These are phyloP conservation scores for Vitis hybrid DNA, from an alignment of 177 flowering plant genomes.

Conservation along the genomic window DNA sequence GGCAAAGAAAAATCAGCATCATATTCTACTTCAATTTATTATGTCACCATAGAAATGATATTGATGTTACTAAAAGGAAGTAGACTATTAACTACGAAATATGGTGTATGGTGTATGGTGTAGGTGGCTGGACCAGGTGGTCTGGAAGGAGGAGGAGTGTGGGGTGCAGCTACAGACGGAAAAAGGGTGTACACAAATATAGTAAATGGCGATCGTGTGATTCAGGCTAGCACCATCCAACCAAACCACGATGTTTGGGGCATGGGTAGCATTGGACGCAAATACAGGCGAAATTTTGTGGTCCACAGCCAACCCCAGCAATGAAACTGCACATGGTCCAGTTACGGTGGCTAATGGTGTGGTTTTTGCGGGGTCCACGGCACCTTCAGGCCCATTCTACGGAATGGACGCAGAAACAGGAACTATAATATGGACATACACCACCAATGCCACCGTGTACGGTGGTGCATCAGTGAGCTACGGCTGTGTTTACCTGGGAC, in stretches of 20 bases:
- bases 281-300: slow-evolving; percentile 18
- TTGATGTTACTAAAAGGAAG: too few species aligned
- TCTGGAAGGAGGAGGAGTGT: slow-evolving; percentile 20
- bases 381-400: slow-evolving; percentile 14
- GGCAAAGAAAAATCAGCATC: too few species aligned
- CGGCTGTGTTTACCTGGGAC: slow-evolving; percentile 29
- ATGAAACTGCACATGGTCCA: slow-evolving; percentile 17
- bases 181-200: slow-evolving; percentile 35
- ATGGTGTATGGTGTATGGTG: background rate
- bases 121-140: slow-evolving; percentile 60
- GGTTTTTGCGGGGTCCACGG: slow-evolving; percentile 24
- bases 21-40: too few species aligned
- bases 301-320: slow-evolving; percentile 26
- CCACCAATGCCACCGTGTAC: slow-evolving; percentile 32
- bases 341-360: slow-evolving; percentile 24
- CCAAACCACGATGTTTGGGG: slow-evolving; percentile 22
- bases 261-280: slow-evolving; percentile 30
- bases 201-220: slow-evolving; percentile 14
- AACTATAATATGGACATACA: slow-evolving; percentile 24
- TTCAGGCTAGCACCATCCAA: slow-evolving; percentile 23
- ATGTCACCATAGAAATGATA: too few species aligned
- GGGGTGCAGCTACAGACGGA: slow-evolving; percentile 51
- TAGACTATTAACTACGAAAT: too few species aligned
- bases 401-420: slow-evolving; percentile 29
- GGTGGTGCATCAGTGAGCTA: slow-evolving; percentile 29